These are phyloP conservation scores for Auriscalpium microsporum DNA, from an alignment of 768 basidiomycete genomes.

Conservation along the genomic window DNA sequence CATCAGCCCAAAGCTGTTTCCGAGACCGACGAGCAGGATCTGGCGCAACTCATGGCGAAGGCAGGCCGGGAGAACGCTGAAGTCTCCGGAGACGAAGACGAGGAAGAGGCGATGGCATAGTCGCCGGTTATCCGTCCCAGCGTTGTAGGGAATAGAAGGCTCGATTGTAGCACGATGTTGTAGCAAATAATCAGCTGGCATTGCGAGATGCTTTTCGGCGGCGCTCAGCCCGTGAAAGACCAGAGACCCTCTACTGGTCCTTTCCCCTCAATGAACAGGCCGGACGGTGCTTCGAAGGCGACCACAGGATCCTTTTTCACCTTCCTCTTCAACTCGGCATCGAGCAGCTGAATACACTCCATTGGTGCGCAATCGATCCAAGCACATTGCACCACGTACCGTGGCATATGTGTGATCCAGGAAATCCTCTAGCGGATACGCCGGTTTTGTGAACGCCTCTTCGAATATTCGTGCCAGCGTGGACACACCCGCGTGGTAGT, in stretches of 20 bases:
- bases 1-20: conserved; percentile 91
- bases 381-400: conserved; percentile 34
- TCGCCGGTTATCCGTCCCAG: background rate
- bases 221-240: conserved; percentile 13
- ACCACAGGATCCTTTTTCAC: conserved; percentile 72
- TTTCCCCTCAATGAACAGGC: conserved; percentile 25
- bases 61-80: conserved; percentile 92
- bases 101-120: conserved; percentile 32
- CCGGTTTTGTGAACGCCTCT: conserved; percentile 91
- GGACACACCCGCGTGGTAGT: conserved; percentile 86
- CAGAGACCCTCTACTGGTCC: conserved; percentile 34
- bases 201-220: background rate
- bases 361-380: conserved; percentile 1
- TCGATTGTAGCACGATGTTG: conserved; percentile 3
- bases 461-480: conserved; percentile 78
- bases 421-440: conserved; percentile 90
- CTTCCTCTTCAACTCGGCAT: conserved; percentile 70
- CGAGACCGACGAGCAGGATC: conserved; percentile 94
- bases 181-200: background rate
- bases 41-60: conserved; percentile 95
- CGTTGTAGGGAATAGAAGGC: background rate
- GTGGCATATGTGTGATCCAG: conserved; percentile 88
- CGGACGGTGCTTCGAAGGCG: conserved; percentile 20
- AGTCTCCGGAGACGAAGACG: conserved; percentile 90
- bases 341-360: conserved; percentile 57